Conservation (phyloP, 2,329 filamentous ascomycete genomes). For the Epichloe typhina region DNA sequence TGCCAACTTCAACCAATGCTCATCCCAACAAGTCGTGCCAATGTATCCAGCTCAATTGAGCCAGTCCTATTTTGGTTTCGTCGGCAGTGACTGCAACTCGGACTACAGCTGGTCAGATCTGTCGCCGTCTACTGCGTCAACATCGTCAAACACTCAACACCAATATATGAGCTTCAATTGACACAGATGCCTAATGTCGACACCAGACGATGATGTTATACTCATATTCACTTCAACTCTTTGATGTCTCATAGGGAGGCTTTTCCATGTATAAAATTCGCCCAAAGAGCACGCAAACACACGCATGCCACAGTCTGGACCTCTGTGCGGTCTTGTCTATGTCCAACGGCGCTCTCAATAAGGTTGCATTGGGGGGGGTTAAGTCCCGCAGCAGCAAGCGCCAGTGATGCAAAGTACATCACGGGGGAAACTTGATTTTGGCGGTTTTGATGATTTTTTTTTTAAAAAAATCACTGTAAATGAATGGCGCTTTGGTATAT, state of each 20-base stretch:
- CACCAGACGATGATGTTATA: neutral
- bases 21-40: slow-evolving; percentile 22
- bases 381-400: neutral
- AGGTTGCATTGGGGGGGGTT: neutral
- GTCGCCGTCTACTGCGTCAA: slow-evolving; percentile 21
- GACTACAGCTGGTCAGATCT: slow-evolving; percentile 41
- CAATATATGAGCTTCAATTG: slow-evolving; percentile 13
- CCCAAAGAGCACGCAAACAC: neutral
- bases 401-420: neutral
- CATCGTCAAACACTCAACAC: slow-evolving; percentile 15
- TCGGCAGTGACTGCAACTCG: slow-evolving; percentile 20
- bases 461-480: neutral
- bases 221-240: neutral
- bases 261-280: neutral
- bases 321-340: neutral
- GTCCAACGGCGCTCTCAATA: neutral
- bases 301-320: neutral
- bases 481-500: slow-evolving; percentile 3
- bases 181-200: slow-evolving; percentile 1
- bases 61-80: slow-evolving; percentile 25
- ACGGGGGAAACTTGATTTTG: neutral
- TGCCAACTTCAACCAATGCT: slow-evolving; percentile 29
- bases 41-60: slow-evolving; percentile 22
- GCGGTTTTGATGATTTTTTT: neutral
- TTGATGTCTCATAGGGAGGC: neutral